Base-by-base conservation (phyloP, 2,329 filamentous ascomycete genomes). In the Colletotrichum tropicicola region DNA sequence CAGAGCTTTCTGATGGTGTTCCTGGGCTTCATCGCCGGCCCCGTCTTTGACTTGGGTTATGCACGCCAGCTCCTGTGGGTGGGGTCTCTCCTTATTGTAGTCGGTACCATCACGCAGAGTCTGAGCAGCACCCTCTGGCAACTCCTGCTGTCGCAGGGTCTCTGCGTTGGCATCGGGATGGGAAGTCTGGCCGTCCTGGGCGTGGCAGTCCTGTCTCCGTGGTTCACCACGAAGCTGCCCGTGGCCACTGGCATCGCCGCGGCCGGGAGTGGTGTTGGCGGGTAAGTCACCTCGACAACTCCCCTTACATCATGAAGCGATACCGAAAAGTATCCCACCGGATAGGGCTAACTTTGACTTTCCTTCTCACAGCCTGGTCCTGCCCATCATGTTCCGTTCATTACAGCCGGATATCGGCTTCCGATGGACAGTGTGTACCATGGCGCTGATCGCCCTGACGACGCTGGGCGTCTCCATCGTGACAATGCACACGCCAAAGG, bases 281-380 rank as follows among this genome's bases (percentile, higher is more conserved):
- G 63, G 61, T 65, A 39, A 51, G 61, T 65, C 19, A n/a, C 8
- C 10, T 35, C 30, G 15, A 32, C 9, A 32, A 39, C 35, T 15
- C n/a, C 8, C n/a, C 13, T 70, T 91, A 41, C 21, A 7, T 6
- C 10, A 28, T 25, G 4, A 44, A 35, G 21, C 15, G 15, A 17
- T 32, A 41, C 13, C 15, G 83, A 80, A 67, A 81, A 86, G 48
- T 83, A 84, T n/a, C n/a, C n/a, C 5, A 89, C 86, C 52, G 45
- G n/a, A 84, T 91, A 56, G 89, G 89, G 17, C 74, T 91, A 17
- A 82, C 84, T 2, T 89, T 89, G 9, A 85, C 83, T 53, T 85
- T 83, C 23, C 82, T 4, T 77, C 85, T 1, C 83, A 85, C 3
- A 84, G 84, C 3, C 75, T 87, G 8, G 53, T 66, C 21, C 32